Percentiles rank a stretch among this genome's conserved stretches.
Evolutionary conservation across 1,284 basidiomycete genomes (phyloP).

Genomic region (Puccinia hordei): DNA sequence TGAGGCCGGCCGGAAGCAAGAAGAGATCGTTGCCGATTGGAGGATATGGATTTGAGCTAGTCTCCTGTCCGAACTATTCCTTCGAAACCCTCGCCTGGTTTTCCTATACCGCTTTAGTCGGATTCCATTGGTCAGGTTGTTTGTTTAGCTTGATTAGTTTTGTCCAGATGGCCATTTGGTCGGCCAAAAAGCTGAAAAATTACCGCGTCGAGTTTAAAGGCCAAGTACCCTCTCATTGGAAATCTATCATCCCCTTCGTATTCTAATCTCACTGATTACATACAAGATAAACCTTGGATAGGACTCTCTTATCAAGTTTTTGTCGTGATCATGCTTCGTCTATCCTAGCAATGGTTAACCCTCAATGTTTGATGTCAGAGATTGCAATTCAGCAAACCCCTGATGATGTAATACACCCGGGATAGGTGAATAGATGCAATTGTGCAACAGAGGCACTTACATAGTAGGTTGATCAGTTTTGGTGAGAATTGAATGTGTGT

Average conservation of each 20-base stretch:
- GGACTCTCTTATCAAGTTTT: background rate
- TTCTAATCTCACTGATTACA: conserved; percentile 57
- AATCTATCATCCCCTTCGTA: conserved; percentile 78
- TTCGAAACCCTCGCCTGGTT: conserved; percentile 84
- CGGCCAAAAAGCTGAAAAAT: conserved; percentile 81
- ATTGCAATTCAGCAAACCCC: background rate
- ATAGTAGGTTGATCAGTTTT: too few relatives aligned
- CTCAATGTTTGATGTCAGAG: background rate
- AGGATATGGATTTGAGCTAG: conserved; percentile 75
- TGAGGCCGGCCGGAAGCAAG: conserved; percentile 79
- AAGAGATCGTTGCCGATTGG: conserved; percentile 75
- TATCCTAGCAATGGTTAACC: background rate
- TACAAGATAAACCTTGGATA: background rate
- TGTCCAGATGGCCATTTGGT: conserved; percentile 83
- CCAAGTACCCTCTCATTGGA: conserved; percentile 74
- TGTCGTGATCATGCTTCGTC: background rate
- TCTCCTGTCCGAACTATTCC: conserved; percentile 92
- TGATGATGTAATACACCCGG: background rate
- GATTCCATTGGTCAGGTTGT: conserved; percentile 64
- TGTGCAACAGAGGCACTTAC: too few relatives aligned
- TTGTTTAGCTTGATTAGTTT: conserved; percentile 72
- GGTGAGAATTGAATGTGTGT: too few relatives aligned
- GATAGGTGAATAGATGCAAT: too few relatives aligned
- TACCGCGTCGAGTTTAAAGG: conserved; percentile 94
- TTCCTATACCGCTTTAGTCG: conserved; percentile 73